These are phyloP conservation scores for Colletotrichum somersetense DNA, from an alignment of 2,329 filamentous ascomycete species.

Conservation along the genomic window DNA sequence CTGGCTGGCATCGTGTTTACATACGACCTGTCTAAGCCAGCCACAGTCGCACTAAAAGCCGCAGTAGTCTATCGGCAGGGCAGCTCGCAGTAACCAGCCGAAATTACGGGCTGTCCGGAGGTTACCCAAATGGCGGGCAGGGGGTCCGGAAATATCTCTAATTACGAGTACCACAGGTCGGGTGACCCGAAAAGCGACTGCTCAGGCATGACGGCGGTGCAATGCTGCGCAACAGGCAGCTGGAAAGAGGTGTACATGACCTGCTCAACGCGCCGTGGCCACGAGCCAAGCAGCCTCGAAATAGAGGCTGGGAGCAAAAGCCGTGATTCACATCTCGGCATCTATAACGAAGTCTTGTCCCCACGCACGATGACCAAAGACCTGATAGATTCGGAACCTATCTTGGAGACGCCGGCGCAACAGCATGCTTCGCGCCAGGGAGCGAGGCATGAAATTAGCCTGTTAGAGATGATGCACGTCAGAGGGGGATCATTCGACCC, in stretches of 20 bases:
- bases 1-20: neutral
- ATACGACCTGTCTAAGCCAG: slow-evolving; percentile 4
- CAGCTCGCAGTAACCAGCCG: slow-evolving; percentile 7
- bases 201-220: neutral
- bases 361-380: neutral
- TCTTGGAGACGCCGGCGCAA: slow-evolving; percentile 14
- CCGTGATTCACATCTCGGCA: slow-evolving; percentile 1
- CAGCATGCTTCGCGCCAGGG: slow-evolving; percentile 15
- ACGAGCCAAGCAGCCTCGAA: slow-evolving; percentile 8
- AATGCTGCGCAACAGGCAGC: neutral
- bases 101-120: slow-evolving; percentile 21
- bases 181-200: slow-evolving; percentile 1
- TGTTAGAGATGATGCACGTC: slow-evolving; percentile 35
- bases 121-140: slow-evolving; percentile 11
- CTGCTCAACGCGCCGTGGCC: neutral
- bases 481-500: slow-evolving; percentile 28
- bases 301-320: slow-evolving; percentile 24
- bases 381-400: neutral
- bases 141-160: slow-evolving; percentile 1
- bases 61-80: slow-evolving; percentile 14
- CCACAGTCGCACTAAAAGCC: slow-evolving; percentile 23
- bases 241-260: neutral
- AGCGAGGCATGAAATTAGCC: slow-evolving; percentile 27
- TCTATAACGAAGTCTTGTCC: neutral
- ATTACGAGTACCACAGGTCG: slow-evolving; percentile 14